Evolutionary conservation across 2,329 filamentous ascomycete species (phyloP).

Genomic region (Trichoderma breve): DNA sequence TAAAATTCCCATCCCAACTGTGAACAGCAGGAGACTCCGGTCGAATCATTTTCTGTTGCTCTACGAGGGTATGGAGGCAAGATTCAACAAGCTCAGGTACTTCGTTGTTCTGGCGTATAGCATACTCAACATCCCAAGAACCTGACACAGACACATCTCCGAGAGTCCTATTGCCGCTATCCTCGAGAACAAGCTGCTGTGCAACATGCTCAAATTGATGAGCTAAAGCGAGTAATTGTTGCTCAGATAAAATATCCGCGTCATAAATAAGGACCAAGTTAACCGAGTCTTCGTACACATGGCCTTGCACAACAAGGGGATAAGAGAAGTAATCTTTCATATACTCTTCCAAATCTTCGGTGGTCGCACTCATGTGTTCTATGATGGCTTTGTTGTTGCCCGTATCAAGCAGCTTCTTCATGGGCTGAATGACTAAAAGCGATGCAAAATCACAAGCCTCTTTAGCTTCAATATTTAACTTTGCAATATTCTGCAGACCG

Average conservation of each 20-base stretch:
- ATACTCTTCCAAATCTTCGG: not conserved
- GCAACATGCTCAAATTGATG: slow-evolving; percentile 17
- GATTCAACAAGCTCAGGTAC: slow-evolving; percentile 1
- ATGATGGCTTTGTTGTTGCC: not conserved
- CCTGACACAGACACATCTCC: not conserved
- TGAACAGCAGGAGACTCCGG: not conserved
- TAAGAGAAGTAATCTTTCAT: slow-evolving; percentile 13
- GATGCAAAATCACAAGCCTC: slow-evolving; percentile 25
- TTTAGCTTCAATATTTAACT: slow-evolving; percentile 20
- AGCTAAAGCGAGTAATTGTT: not conserved
- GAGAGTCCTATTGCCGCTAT: not conserved
- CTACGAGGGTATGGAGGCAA: slow-evolving; percentile 3
- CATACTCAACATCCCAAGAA: not conserved
- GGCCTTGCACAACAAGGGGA: slow-evolving; percentile 13
- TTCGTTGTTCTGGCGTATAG: not conserved
- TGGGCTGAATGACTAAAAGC: slow-evolving; percentile 24
- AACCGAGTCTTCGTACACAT: not conserved
- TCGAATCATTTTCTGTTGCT: not conserved
- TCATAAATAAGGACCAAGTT: slow-evolving; percentile 15
- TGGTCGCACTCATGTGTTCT: not conserved
- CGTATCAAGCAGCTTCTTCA: slow-evolving; percentile 1
- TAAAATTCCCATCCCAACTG: not conserved
- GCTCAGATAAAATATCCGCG: not conserved
- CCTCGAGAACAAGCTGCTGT: slow-evolving; percentile 3
- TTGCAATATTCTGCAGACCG: slow-evolving; percentile 28